phyloP scores from a whole-genome alignment of 768 basidiomycete species.

The Lactarius sp. region DNA sequence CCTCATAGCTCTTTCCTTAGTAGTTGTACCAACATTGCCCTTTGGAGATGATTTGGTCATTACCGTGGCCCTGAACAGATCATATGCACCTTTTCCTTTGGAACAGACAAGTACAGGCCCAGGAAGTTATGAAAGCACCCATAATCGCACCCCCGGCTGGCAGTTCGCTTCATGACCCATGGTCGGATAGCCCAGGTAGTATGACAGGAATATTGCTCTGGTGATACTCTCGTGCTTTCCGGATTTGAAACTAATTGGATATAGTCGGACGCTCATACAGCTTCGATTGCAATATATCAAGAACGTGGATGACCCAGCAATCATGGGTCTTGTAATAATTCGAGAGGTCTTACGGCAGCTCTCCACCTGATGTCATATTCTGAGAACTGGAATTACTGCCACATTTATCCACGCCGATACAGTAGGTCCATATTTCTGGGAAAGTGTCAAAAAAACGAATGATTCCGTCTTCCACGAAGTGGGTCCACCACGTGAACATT shows the following conservation, averaged over 20 bases:
- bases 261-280: not conserved
- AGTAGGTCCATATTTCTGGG: not conserved
- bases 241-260: too few species aligned
- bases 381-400: too few species aligned
- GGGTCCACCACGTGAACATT: too few species aligned
- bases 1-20: not conserved
- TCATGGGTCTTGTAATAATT: too few species aligned
- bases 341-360: too few species aligned
- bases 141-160: too few species aligned
- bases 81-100: too few species aligned
- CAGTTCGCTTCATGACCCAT: not conserved
- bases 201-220: not conserved
- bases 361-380: too few species aligned
- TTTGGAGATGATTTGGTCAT: not conserved
- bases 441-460: not conserved
- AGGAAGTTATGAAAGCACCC: not conserved
- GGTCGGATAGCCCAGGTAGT: too few species aligned
- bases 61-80: not conserved
- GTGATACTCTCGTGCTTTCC: too few species aligned
- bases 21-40: not conserved
- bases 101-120: not conserved
- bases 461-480: not conserved
- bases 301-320: too few species aligned
- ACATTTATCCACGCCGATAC: too few species aligned
- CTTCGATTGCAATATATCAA: not conserved